phyloP scores from a whole-genome alignment of 352 stramenopile genomes.

The Globisporangium takayamanum region DNA sequence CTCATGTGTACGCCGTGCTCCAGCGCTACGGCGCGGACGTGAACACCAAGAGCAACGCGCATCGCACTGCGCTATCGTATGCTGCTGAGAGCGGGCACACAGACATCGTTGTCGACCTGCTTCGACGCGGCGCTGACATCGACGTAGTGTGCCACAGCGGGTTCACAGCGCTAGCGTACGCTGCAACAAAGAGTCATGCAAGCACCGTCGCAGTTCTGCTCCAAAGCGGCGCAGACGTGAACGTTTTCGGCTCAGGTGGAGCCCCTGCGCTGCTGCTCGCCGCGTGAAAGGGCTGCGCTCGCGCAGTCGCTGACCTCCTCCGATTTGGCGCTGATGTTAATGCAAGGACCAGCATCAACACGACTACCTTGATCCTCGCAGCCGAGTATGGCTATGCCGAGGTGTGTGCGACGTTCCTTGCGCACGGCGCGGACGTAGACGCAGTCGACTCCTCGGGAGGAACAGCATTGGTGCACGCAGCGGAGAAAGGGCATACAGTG shows the following conservation, averaged over 20 bases:
- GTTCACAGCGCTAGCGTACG: not conserved
- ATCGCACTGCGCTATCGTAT: not conserved
- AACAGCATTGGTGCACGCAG: not conserved
- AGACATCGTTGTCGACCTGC: not conserved
- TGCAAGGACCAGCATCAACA: not conserved
- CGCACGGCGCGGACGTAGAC: not conserved
- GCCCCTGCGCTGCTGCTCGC: too few relatives aligned
- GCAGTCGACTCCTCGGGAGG: not conserved
- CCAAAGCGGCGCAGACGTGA: too few relatives aligned
- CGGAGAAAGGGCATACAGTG: not conserved
- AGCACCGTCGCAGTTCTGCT: not conserved
- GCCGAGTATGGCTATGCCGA: slow-evolving; percentile 1
- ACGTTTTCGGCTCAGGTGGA: too few relatives aligned
- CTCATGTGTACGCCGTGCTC: too few relatives aligned
- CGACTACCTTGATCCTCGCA: not conserved
- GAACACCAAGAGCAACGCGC: not conserved
- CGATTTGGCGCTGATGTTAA: not conserved
- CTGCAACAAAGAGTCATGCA: not conserved
- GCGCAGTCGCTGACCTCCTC: too few relatives aligned
- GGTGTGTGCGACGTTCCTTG: not conserved
- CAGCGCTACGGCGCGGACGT: not conserved
- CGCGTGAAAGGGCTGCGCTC: too few relatives aligned
- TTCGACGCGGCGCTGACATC: not conserved
- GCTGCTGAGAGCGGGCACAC: not conserved
- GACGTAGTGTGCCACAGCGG: not conserved